Conservation (phyloP, 2,329 filamentous ascomycete species). For the Magnaporthiopsis incrustans region DNA sequence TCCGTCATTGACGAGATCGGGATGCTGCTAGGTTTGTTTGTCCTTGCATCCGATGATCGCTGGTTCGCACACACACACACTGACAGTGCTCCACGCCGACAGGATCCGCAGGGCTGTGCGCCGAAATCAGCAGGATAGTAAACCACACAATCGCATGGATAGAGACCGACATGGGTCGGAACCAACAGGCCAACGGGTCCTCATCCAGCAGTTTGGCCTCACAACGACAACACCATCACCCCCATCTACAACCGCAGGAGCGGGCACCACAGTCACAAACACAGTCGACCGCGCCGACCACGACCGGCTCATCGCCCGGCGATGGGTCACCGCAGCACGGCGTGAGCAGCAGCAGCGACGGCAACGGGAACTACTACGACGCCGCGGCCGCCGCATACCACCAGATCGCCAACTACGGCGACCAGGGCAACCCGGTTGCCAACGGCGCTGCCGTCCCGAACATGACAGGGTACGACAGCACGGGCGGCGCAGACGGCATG, state of each 20-base stretch:
- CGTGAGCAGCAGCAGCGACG: slow-evolving; percentile 10
- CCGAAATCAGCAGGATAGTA: slow-evolving; percentile 27
- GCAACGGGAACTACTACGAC: slow-evolving; percentile 16
- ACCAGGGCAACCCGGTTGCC: neutral
- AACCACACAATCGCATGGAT: slow-evolving; percentile 45
- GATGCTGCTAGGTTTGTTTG: slow-evolving; percentile 52
- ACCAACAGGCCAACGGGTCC: neutral
- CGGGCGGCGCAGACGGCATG: neutral
- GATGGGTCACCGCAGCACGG: neutral
- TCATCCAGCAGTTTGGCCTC: neutral
- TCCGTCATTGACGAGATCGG: slow-evolving; percentile 60
- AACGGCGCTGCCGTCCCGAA: neutral
- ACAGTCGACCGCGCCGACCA: neutral
- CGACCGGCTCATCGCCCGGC: slow-evolving; percentile 10
- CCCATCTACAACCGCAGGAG: slow-evolving; percentile 1
- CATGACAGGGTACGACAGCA: neutral
- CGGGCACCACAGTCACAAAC: slow-evolving; percentile 6
- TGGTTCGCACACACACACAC: neutral
- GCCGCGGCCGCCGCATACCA: slow-evolving; percentile 3
- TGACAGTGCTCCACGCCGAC: neutral
- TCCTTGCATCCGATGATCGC: too few species aligned
- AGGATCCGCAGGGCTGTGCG: slow-evolving; percentile 4
- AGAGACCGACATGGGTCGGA: slow-evolving; percentile 36
- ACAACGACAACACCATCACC: neutral
- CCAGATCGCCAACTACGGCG: neutral